These are phyloP conservation scores for Tetrapyrgos nigripes DNA, from an alignment of 1,284 basidiomycete genomes.

Conservation along the genomic window DNA sequence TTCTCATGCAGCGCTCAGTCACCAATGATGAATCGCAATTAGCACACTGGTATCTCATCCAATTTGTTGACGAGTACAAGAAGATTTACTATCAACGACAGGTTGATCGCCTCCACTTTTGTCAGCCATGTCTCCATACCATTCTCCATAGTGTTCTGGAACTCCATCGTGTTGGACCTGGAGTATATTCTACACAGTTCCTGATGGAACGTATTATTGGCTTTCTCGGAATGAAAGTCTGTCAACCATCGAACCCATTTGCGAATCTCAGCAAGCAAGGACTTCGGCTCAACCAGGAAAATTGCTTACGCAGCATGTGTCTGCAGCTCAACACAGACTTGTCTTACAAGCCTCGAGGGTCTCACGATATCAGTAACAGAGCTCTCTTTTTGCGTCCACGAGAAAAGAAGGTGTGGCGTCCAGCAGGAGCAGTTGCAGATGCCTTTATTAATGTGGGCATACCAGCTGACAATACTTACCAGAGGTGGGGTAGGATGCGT, in stretches of 20 bases:
- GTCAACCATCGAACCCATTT: constrained; percentile 27
- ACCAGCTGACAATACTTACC: too few species aligned
- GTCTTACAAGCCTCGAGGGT: constrained; percentile 2
- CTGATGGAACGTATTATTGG: constrained; percentile 29
- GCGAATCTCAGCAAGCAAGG: constrained; percentile 28
- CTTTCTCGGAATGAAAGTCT: constrained; percentile 25
- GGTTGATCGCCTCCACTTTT: constrained; percentile 35
- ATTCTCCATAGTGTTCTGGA: too few species aligned
- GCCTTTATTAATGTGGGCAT: too few species aligned
- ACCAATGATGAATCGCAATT: constrained; percentile 15
- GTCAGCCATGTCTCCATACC: constrained; percentile 36
- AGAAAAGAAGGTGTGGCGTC: too few species aligned
- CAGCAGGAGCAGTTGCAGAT: too few species aligned
- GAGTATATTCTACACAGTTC: constrained; percentile 27
- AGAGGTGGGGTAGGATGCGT: too few species aligned
- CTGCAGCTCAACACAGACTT: constrained; percentile 17
- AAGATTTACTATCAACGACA: constrained; percentile 28
- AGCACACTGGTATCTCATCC: constrained; percentile 20
- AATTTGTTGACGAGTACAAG: constrained; percentile 30
- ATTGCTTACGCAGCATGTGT: constrained; percentile 22
- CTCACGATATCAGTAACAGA: constrained; percentile 13
- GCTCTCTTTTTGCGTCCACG: constrained; percentile 7
- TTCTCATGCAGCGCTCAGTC: constrained; percentile 32
- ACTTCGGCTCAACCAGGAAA: constrained; percentile 17
- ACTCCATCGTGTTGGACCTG: too few species aligned